These are phyloP conservation scores for Pilatotrama ljubarskyi DNA, from an alignment of 768 basidiomycete species.

Conservation along the genomic window DNA sequence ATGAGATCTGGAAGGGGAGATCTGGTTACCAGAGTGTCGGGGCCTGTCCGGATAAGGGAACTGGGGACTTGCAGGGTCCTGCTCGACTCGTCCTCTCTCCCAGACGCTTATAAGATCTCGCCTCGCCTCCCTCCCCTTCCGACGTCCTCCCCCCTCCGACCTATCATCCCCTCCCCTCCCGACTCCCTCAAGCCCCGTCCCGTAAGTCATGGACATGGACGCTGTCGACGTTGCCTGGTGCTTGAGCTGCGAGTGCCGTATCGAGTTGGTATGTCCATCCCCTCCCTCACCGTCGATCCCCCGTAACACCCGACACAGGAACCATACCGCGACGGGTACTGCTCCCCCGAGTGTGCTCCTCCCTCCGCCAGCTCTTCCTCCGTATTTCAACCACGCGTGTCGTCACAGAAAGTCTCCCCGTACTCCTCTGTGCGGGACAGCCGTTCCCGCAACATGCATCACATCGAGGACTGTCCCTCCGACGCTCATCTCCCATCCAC, in stretches of 20 bases:
- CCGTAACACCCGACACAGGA: conserved; percentile 35
- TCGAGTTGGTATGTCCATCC: conserved; percentile 43
- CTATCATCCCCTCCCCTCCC: conserved; percentile 23
- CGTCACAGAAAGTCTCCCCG: conserved; percentile 6
- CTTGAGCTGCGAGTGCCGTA: conserved; percentile 58
- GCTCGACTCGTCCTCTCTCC: conserved; percentile 12
- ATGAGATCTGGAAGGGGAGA: not conserved
- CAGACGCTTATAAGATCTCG: conserved; percentile 19
- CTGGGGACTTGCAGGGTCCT: not conserved
- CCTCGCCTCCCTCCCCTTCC: conserved; percentile 12
- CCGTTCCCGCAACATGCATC: conserved; percentile 10
- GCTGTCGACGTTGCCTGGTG: conserved; percentile 74
- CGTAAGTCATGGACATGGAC: conserved; percentile 19
- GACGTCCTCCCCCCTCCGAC: conserved; percentile 18
- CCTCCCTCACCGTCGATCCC: conserved; percentile 2
- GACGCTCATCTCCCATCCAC: not conserved
- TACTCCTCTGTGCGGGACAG: conserved; percentile 16
- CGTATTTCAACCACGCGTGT: conserved; percentile 4
- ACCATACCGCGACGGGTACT: conserved; percentile 44
- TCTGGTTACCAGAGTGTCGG: conserved; percentile 4
- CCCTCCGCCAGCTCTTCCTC: conserved; percentile 32
- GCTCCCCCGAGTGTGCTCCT: conserved; percentile 48
- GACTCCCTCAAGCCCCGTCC: conserved; percentile 10
- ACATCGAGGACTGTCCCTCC: not conserved
- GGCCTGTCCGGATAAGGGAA: not conserved